Conservation (phyloP, 2,329 filamentous ascomycete genomes). For the Alternaria rosae region DNA sequence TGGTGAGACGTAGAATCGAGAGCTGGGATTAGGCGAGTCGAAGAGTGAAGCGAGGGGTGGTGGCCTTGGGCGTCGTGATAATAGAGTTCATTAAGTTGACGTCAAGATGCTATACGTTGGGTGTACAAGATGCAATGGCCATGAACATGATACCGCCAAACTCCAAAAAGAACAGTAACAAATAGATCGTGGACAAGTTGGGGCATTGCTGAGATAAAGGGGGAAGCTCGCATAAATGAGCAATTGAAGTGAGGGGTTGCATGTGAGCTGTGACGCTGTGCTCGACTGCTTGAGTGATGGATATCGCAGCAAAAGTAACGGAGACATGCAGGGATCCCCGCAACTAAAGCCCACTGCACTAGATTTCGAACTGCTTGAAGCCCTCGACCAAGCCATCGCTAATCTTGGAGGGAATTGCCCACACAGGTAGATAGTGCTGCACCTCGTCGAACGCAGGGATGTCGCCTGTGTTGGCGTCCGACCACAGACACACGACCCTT, state of each 20-base stretch:
- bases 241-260: slow-evolving; percentile 33
- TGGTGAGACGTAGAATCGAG: slow-evolving; percentile 8
- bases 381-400: slow-evolving; percentile 83
- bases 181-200: background rate
- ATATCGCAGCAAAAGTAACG: slow-evolving; percentile 44
- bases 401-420: slow-evolving; percentile 79
- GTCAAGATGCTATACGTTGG: slow-evolving; percentile 21
- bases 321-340: slow-evolving; percentile 35
- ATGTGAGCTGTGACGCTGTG: slow-evolving; percentile 36
- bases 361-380: slow-evolving; percentile 67
- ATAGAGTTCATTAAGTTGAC: slow-evolving; percentile 34
- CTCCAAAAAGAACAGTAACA: slow-evolving; percentile 4
- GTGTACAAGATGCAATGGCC: slow-evolving; percentile 13
- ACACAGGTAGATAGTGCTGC: slow-evolving; percentile 75
- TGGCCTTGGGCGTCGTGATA: slow-evolving; percentile 16
- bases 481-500: slow-evolving; percentile 81
- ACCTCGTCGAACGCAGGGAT: slow-evolving; percentile 89
- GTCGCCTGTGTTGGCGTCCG: slow-evolving; percentile 77
- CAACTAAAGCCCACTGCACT: slow-evolving; percentile 23
- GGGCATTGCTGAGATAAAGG: slow-evolving; percentile 15
- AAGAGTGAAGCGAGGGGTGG: background rate
- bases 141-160: slow-evolving; percentile 10
- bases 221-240: slow-evolving; percentile 14
- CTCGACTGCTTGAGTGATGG: slow-evolving; percentile 41
- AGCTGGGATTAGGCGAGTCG: background rate